Conservation (phyloP, 78 protist species). For the Dictyostelium capitatum region DNA sequence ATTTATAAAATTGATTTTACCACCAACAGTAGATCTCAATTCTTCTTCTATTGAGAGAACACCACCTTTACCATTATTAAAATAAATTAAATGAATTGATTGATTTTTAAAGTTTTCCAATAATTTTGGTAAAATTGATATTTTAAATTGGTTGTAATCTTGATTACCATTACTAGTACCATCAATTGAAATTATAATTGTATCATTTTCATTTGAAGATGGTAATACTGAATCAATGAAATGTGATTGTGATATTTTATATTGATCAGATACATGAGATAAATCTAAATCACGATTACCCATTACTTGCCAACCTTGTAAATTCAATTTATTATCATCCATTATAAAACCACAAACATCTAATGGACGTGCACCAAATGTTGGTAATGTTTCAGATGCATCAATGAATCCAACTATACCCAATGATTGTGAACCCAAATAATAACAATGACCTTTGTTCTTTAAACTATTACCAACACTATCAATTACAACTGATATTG, state of each 20-base stretch:
- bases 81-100: slow-evolving; percentile 11
- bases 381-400: slow-evolving; percentile 85
- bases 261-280: slow-evolving; percentile 31
- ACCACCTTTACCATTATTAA: not conserved
- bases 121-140: not conserved
- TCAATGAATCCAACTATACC: slow-evolving; percentile 84
- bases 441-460: slow-evolving; percentile 30
- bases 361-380: slow-evolving; percentile 76
- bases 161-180: not conserved
- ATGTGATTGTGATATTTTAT: slow-evolving; percentile 36
- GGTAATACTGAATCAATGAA: slow-evolving; percentile 17
- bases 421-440: slow-evolving; percentile 32
- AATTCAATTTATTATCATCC: not conserved
- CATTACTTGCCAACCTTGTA: slow-evolving; percentile 65
- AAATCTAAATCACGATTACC: slow-evolving; percentile 68
- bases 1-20: not conserved
- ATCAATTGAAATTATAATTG: slow-evolving; percentile 26
- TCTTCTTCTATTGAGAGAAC: not conserved
- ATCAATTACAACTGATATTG: slow-evolving; percentile 21
- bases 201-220: slow-evolving; percentile 28
- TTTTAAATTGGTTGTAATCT: slow-evolving; percentile 1
- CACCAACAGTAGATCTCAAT: not conserved
- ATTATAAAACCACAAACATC: slow-evolving; percentile 78
- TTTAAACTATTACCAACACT: slow-evolving; percentile 10
- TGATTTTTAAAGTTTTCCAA: not conserved